Evolutionary conservation across 495 filamentous ascomycete species (phyloP).

Genomic region (Xylaria sp.): DNA sequence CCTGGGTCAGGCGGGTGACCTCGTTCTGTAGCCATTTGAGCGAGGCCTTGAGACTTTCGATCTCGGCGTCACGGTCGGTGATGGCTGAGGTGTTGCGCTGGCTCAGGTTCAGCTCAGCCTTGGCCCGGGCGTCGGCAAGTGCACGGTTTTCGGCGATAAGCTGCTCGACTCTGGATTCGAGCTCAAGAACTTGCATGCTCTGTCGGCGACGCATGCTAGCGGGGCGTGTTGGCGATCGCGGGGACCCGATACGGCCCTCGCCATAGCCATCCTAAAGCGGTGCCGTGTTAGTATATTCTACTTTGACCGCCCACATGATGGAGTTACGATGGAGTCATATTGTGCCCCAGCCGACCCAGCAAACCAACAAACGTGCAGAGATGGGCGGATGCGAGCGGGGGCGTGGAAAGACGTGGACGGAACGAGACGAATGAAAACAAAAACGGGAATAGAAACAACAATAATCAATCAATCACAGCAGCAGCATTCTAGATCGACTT

Average conservation of each 20-base stretch:
- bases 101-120: constrained; percentile 62
- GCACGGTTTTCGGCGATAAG: constrained; percentile 80
- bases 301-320: neutral
- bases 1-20: constrained; percentile 71
- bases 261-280: constrained; percentile 88
- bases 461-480: neutral
- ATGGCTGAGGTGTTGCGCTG: constrained; percentile 54
- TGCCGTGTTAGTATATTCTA: constrained; percentile 9
- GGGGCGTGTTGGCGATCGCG: constrained; percentile 91
- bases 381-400: too few relatives aligned
- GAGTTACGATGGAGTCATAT: too few relatives aligned
- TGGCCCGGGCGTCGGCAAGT: constrained; percentile 72
- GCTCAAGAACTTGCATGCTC: constrained; percentile 93
- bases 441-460: constrained; percentile 17
- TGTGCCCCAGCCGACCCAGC: too few relatives aligned
- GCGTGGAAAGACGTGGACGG: neutral
- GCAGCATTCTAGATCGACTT: constrained; percentile 55
- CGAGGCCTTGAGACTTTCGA: constrained; percentile 77
- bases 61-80: constrained; percentile 76
- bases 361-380: too few relatives aligned
- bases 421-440: constrained; percentile 4
- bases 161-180: constrained; percentile 77
- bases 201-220: constrained; percentile 94
- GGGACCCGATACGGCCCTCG: constrained; percentile 84
- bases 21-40: constrained; percentile 82